Evolutionary conservation across 2,329 filamentous ascomycete genomes (phyloP).

Genomic region (Botryosphaeria dothidea): DNA sequence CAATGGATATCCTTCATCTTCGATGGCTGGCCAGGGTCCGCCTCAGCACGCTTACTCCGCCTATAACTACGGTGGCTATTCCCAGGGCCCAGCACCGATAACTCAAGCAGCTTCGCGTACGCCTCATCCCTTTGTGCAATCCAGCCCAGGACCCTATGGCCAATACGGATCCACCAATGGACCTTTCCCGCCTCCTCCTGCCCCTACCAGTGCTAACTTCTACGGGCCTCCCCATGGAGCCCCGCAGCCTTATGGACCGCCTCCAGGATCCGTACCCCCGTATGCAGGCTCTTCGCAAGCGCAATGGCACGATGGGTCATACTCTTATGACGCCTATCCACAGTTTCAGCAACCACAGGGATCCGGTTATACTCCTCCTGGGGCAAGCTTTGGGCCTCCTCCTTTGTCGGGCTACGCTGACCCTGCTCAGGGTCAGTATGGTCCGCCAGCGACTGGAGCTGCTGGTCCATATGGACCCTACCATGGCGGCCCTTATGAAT

Average conservation of each 20-base stretch:
- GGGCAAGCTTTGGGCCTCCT: background rate
- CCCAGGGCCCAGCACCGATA: constrained; percentile 38
- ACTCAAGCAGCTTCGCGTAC: constrained; percentile 37
- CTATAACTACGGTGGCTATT: constrained; percentile 37
- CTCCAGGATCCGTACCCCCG: background rate
- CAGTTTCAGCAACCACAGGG: constrained; percentile 1
- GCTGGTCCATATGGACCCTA: constrained; percentile 6
- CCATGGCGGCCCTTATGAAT: constrained; percentile 3
- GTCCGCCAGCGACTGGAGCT: constrained; percentile 18
- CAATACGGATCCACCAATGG: constrained; percentile 35
- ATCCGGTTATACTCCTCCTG: background rate
- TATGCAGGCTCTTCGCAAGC: constrained; percentile 11
- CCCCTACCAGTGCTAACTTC: constrained; percentile 23
- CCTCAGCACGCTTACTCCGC: constrained; percentile 28
- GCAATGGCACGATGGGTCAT: constrained; percentile 8
- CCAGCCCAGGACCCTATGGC: constrained; percentile 37
- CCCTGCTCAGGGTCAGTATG: constrained; percentile 20
- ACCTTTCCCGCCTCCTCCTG: constrained; percentile 39
- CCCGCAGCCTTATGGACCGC: background rate
- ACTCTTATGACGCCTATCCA: constrained; percentile 1
- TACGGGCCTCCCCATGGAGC: constrained; percentile 3
- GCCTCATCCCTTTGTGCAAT: constrained; percentile 27
- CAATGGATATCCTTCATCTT: constrained; percentile 26
- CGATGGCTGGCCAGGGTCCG: constrained; percentile 23
- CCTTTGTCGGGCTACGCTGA: constrained; percentile 22